Percentiles rank a stretch among this genome's conserved stretches.
These are phyloP conservation scores for Macrophomina pseudophaseolina DNA, from an alignment of 2,329 filamentous ascomycete genomes.

Conservation along the genomic window DNA sequence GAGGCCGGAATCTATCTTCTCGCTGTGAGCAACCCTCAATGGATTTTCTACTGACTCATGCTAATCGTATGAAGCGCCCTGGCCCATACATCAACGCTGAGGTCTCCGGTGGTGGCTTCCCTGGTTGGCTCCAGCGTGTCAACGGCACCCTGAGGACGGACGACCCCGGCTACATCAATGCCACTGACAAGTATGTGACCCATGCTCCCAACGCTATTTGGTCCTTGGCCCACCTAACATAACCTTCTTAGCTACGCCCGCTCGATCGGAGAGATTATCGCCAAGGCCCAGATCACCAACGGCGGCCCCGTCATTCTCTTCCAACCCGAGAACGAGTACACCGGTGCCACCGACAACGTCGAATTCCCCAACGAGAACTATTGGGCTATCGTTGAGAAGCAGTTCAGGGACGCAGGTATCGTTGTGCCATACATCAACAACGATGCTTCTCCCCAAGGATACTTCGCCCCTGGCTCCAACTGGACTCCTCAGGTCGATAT, in stretches of 20 bases:
- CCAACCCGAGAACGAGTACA: slow-evolving; percentile 85
- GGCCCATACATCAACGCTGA: slow-evolving; percentile 83
- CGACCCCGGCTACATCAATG: slow-evolving; percentile 65
- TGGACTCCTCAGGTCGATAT: slow-evolving; percentile 61
- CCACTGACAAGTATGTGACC: slow-evolving; percentile 66
- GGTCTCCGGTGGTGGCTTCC: slow-evolving; percentile 75
- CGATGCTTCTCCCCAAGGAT: slow-evolving; percentile 65
- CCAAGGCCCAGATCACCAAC: slow-evolving; percentile 79
- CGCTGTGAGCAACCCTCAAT: slow-evolving; percentile 49
- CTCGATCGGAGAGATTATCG: slow-evolving; percentile 69
- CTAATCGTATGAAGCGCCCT: slow-evolving; percentile 44
- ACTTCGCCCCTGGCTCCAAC: slow-evolving; percentile 66
- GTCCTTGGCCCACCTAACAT: not conserved
- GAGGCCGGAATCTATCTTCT: slow-evolving; percentile 78
- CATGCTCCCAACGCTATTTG: not conserved
- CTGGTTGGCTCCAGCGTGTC: slow-evolving; percentile 77
- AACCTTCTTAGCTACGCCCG: slow-evolving; percentile 60
- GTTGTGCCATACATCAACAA: slow-evolving; percentile 78
- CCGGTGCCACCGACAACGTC: slow-evolving; percentile 53
- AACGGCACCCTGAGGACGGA: slow-evolving; percentile 68
- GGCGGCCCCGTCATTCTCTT: slow-evolving; percentile 79
- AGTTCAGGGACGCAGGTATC: slow-evolving; percentile 70
- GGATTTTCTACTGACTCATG: slow-evolving; percentile 28
- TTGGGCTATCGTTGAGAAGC: slow-evolving; percentile 72
- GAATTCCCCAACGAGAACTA: slow-evolving; percentile 70